Evolutionary conservation across 495 filamentous ascomycete species (phyloP).

Genomic region (Elasticomyces elasticus): DNA sequence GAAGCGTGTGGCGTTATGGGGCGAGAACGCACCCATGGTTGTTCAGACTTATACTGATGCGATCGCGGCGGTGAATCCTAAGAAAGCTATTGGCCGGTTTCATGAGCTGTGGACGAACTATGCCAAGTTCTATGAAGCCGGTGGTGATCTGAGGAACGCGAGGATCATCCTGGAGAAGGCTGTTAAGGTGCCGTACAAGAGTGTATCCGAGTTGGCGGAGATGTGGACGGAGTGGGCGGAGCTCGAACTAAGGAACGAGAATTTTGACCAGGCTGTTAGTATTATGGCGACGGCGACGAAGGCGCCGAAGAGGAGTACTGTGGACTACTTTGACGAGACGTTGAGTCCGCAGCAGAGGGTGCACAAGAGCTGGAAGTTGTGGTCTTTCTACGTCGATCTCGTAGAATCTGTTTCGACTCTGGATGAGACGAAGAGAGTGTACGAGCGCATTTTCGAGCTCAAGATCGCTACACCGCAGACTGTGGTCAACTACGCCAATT

Average conservation of each 20-base stretch:
- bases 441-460: constrained; percentile 96
- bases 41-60: constrained; percentile 94
- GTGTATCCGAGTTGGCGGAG: constrained; percentile 86
- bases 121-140: constrained; percentile 92
- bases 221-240: constrained; percentile 99
- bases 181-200: constrained; percentile 93
- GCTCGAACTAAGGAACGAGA: constrained; percentile 90
- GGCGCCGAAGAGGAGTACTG: constrained; percentile 84
- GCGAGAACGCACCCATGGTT: constrained; percentile 80
- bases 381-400: constrained; percentile 98
- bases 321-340: constrained; percentile 96
- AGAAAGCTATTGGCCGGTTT: constrained; percentile 88
- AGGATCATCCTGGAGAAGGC: constrained; percentile 95
- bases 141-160: constrained; percentile 74
- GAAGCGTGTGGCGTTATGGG: constrained; percentile 90
- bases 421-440: constrained; percentile 87
- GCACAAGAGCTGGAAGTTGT: constrained; percentile 99
- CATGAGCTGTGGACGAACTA: constrained; percentile 96
- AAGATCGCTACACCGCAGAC: constrained; percentile 97
- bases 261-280: constrained; percentile 86
- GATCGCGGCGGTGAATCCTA: constrained; percentile 83
- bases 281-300: constrained; percentile 97
- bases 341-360: constrained; percentile 90
- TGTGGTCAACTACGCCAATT: constrained; percentile 95
- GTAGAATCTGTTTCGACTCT: constrained; percentile 88